phyloP scores from a whole-genome alignment of 306 rosid genomes.

The Geum urbanum region DNA sequence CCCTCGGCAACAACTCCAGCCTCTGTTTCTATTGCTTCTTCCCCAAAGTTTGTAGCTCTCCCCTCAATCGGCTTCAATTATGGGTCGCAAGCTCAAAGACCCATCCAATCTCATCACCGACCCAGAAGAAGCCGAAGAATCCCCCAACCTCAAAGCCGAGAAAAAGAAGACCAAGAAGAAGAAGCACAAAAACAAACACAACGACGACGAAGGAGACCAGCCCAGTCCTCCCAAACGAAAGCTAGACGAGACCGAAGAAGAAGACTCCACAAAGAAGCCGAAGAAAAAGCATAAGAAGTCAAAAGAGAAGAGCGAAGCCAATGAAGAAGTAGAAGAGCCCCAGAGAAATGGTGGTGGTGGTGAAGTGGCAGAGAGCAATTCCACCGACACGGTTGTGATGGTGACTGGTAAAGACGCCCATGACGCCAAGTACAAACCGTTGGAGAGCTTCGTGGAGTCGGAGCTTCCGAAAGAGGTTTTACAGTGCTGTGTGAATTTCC shows the following conservation, averaged over 20 bases:
- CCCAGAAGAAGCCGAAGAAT: conserved; percentile 39
- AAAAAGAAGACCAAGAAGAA: conserved; percentile 56
- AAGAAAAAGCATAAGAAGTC: conserved; percentile 38
- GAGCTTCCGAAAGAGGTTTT: conserved; percentile 64
- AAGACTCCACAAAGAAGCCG: conserved; percentile 19
- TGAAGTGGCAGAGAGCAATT: conserved; percentile 18
- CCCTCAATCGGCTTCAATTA: conserved; percentile 25
- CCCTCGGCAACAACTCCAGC: background rate
- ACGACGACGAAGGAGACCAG: conserved; percentile 21
- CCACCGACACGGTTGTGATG: conserved; percentile 42
- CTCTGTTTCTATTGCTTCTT: conserved; percentile 24
- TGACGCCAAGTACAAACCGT: conserved; percentile 48
- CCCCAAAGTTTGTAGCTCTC: background rate
- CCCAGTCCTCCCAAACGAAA: conserved; percentile 57
- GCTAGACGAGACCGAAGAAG: conserved; percentile 33
- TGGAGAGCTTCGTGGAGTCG: conserved; percentile 48
- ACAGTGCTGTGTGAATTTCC: conserved; percentile 74
- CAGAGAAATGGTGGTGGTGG: conserved; percentile 1
- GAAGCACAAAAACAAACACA: conserved; percentile 23
- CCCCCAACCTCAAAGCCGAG: conserved; percentile 29
- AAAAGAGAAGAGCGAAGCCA: conserved; percentile 21
- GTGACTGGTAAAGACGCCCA: conserved; percentile 61
- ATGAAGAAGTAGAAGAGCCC: conserved; percentile 5
- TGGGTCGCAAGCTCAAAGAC: conserved; percentile 64
- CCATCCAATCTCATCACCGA: conserved; percentile 24